Evolutionary conservation across 169 alveolate genomes (phyloP).

Genomic region (Plasmodium gallinaceum): DNA sequence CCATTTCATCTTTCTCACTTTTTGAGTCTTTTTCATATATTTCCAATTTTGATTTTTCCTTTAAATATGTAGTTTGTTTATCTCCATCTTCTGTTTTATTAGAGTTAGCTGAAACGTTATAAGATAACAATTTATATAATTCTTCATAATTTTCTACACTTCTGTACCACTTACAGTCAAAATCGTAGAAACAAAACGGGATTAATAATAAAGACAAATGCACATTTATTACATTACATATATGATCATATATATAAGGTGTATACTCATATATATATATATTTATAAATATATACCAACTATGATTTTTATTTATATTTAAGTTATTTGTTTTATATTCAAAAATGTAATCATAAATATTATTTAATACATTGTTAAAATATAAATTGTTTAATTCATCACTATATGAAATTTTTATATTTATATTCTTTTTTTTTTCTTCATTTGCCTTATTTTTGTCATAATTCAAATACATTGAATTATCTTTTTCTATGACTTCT

Average conservation of each 20-base stretch:
- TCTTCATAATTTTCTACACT: slow-evolving; percentile 71
- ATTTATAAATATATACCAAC: slow-evolving; percentile 69
- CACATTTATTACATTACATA: slow-evolving; percentile 72
- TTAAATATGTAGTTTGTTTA: not conserved
- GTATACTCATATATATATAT: slow-evolving; percentile 73
- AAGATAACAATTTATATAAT: slow-evolving; percentile 9
- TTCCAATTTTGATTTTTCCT: not conserved
- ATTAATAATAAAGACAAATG: slow-evolving; percentile 68
- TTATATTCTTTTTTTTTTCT: slow-evolving; percentile 21
- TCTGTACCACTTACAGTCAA: slow-evolving; percentile 69
- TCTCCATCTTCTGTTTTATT: not conserved
- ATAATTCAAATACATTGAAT: not conserved
- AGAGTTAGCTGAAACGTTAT: not conserved
- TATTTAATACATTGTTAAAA: slow-evolving; percentile 69
- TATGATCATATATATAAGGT: slow-evolving; percentile 77
- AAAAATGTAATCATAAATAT: slow-evolving; percentile 68
- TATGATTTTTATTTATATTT: slow-evolving; percentile 46
- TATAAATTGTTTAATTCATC: slow-evolving; percentile 74
- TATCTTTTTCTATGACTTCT: slow-evolving; percentile 15
- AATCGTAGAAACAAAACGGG: slow-evolving; percentile 75
- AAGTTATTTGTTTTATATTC: slow-evolving; percentile 50
- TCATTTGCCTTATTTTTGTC: not conserved
- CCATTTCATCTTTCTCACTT: not conserved
- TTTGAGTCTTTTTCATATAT: not conserved
- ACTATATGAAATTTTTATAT: slow-evolving; percentile 62